Evolutionary conservation across 805 yeast species (phyloP).

Genomic region (Zygosaccharomyces gambellarensis): DNA sequence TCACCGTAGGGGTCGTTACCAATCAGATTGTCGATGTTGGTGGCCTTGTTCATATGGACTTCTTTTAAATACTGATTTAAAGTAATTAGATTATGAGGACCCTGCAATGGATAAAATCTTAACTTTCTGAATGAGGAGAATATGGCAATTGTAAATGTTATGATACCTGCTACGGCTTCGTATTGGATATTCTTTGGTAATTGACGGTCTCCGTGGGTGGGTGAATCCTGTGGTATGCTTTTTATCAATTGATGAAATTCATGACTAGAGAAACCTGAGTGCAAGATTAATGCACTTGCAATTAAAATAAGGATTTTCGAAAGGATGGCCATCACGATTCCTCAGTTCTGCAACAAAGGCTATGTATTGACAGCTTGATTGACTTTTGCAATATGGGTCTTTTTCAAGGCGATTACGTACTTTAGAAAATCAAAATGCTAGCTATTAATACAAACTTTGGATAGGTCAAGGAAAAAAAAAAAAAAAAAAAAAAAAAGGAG

Average conservation of each 20-base stretch:
- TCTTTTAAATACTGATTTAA: conserved; percentile 28
- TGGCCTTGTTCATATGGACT: conserved; percentile 30
- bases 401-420: not conserved
- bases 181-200: conserved; percentile 31
- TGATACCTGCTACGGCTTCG: conserved; percentile 26
- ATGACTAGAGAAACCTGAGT: conserved; percentile 34
- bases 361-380: not conserved
- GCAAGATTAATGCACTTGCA: conserved; percentile 19
- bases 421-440: conserved; percentile 1
- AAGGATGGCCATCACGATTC: conserved; percentile 15
- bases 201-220: not conserved
- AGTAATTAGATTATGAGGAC: conserved; percentile 13
- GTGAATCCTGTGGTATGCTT: conserved; percentile 10
- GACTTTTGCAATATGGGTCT: not conserved
- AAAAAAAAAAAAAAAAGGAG: too few relatives aligned
- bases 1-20: conserved; percentile 31
- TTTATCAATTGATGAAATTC: conserved; percentile 31
- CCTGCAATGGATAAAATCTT: conserved; percentile 21
- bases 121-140: conserved; percentile 27
- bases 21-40: conserved; percentile 26
- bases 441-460: not conserved
- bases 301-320: conserved; percentile 14
- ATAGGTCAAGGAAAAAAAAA: too few relatives aligned
- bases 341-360: not conserved
- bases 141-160: conserved; percentile 22